Evolutionary conservation across 805 yeast genomes (phyloP).

Genomic region (Schwanniomyces sp.): DNA sequence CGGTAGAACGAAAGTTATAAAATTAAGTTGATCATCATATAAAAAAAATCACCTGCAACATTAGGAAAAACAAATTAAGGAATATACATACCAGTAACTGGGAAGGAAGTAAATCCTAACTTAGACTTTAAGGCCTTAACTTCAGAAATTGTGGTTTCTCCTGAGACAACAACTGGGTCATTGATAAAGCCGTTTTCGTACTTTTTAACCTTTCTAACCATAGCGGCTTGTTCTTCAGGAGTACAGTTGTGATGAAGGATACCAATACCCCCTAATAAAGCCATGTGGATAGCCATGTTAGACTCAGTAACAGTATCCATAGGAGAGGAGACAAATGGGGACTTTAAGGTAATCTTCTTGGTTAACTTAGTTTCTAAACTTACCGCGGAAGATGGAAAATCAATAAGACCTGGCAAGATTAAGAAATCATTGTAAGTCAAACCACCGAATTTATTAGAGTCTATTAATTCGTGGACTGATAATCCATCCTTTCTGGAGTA

Average conservation of each 20-base stretch:
- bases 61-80: constrained; percentile 3
- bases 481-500: constrained; percentile 83
- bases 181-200: constrained; percentile 97
- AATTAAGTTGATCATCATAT: constrained; percentile 54
- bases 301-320: constrained; percentile 99
- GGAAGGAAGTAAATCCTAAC: constrained; percentile 96
- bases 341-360: constrained; percentile 83
- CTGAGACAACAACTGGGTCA: constrained; percentile 81
- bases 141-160: constrained; percentile 75
- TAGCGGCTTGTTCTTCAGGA: constrained; percentile 95
- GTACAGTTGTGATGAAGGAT: constrained; percentile 97
- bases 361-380: constrained; percentile 84
- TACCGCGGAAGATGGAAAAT: constrained; percentile 80
- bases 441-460: constrained; percentile 89
- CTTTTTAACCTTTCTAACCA: constrained; percentile 96
- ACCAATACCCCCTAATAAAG: constrained; percentile 98
- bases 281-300: constrained; percentile 98
- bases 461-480: constrained; percentile 80
- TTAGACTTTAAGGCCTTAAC: constrained; percentile 66
- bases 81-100: constrained; percentile 92
- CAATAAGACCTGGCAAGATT: constrained; percentile 91
- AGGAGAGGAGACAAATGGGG: constrained; percentile 97
- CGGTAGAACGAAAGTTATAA: constrained; percentile 99
- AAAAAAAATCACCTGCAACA: constrained; percentile 2
- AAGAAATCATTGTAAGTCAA: constrained; percentile 96